Evolutionary conservation across 2,329 filamentous ascomycete genomes (phyloP), one percentile per base, ranked within the genome.

Genomic region (Sporothrix dimorphospora): DNA sequence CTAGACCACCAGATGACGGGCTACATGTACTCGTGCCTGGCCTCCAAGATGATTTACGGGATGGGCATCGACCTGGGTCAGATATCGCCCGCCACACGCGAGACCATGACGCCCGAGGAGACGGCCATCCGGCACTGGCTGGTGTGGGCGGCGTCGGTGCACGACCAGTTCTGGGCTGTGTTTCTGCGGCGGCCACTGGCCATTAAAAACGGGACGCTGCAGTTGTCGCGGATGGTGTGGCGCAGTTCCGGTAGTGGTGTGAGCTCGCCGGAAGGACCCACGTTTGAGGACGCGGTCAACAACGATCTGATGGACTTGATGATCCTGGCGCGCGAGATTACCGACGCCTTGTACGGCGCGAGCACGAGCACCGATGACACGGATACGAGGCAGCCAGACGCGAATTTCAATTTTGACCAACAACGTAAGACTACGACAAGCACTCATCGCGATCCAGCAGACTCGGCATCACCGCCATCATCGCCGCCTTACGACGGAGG

Each of bases 1-100:
- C 47, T 71, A 1, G 72, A 72, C 67, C 55, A 73, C 61, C 70
- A 65, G 61, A 72, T 73, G 72, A 72, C 71, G 67, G 71, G 72
- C 45, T 73, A 70, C 63, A 73, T 73, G 72, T 73, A 72, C 67
- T 63, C 71, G 47, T 72, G 71, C 24, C 53, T 73, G 42, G 72
- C 69, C 45, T 70, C 71, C 5, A 68, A 68, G 38, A 67, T 73
- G 11, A 72, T 73, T 30, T 71, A 71, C 40, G 72, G 68, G 4
- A 59, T 73, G 61, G 70, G 72, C 2, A 59, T 73, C 8, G 72
- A 73, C 14, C 67, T 66, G 24, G 72, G 65, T 19, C 67, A 70
- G 4, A 49, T n/a, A 1, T 55, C 70, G 12, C 66, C 72, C 30
- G 53, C 71, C 8, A 49, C 63, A 6, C 30, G 30, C 30, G 30